Base-by-base conservation (phyloP, 495 filamentous ascomycete genomes). In the Penicillium lagena region DNA sequence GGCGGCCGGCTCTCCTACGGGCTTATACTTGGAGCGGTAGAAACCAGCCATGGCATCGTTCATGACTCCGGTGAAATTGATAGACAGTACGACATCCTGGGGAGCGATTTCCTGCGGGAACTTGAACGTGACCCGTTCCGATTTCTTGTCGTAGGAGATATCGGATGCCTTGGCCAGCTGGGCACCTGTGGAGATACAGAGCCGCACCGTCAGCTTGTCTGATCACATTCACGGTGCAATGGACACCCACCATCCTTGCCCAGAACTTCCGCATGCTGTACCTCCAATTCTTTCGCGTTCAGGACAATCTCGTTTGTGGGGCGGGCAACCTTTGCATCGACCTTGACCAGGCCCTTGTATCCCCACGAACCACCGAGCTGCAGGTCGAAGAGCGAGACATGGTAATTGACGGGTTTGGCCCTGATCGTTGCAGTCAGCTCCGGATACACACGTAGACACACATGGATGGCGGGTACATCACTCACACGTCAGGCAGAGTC, bases 41-140 rank as follows among this genome's bases (percentile, higher is more conserved):
- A 98, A 97, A 15, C 93, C 93, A 33, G 87, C 85, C 90, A 97
- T 95, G 50, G 86, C 81, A 57, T 90, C 87, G 72, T 96, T 98
- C 68, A 97, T 85, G 29, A 73, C 82, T 31, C 93, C 93, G 14
- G 81, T 76, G 64, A 95, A 98, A 11, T 83, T 75, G 60, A 97
- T 80, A 12, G 73, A 71, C 30, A 96, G 66, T 4, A 77, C 55
- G 32, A 80, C 79, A 45, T 87, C 78, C 7, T 75, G 70, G 0
- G 82, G 78, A 8, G 52, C 33, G 37, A 95, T 60, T 50, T 85
- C 79, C 32, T 84, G 63, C 22, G 76, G 63, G 60, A 96, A 90
- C 36, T 72, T 68, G 49, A 98, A 67, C 17, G 81, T 85, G 17
- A 81, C 82, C 39, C 89, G 79, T 66, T 96, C 89, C 37, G 80